phyloP scores from a whole-genome alignment of 208 protist species.

The Leishmania martiniquensis region DNA sequence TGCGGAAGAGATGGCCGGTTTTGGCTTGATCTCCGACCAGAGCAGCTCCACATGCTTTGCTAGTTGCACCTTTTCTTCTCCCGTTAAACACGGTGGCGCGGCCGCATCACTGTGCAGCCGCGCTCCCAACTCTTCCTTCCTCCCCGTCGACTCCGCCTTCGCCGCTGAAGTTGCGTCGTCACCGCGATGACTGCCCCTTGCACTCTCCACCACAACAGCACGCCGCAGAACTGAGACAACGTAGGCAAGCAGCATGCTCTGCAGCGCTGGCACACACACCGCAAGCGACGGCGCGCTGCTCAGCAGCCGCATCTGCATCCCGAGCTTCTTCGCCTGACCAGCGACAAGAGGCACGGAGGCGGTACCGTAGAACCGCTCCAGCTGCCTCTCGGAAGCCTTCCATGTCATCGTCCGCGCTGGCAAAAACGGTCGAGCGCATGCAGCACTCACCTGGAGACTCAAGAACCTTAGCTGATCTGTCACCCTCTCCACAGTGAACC shows the following conservation, averaged over 20 bases:
- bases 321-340: neutral
- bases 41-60: conserved; percentile 1
- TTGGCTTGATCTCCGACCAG: conserved; percentile 3
- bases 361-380: neutral
- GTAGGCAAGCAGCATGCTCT: conserved; percentile 1
- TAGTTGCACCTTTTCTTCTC: neutral
- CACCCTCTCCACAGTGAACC: neutral
- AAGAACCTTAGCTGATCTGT: neutral
- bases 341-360: neutral
- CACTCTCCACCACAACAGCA: no score
- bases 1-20: neutral
- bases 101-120: neutral
- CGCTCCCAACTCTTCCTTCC: neutral
- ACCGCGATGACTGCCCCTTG: neutral
- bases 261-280: conserved; percentile 5
- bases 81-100: neutral
- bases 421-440: neutral
- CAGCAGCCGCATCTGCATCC: conserved; percentile 1
- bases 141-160: neutral
- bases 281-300: neutral
- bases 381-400: no score
- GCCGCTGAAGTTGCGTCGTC: no score
- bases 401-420: neutral
- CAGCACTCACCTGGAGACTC: neutral
- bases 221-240: neutral